A percentile compares a stretch with the other conserved stretches of the same genome.
These are phyloP conservation scores for Aspergillus proliferans DNA, from an alignment of 2,329 filamentous ascomycete genomes.

Conservation along the genomic window DNA sequence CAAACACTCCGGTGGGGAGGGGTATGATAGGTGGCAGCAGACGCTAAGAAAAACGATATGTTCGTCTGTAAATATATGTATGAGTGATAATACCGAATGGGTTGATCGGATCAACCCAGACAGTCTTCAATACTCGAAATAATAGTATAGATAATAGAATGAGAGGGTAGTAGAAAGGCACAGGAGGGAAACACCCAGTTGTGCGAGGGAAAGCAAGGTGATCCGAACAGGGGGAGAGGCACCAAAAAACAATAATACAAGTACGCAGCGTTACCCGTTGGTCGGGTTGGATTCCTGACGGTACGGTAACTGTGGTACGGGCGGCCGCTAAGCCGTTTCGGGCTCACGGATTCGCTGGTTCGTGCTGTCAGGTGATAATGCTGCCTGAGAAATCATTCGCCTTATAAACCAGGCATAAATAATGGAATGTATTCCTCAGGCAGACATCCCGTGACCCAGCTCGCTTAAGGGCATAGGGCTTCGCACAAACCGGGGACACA, in stretches of 20 bases:
- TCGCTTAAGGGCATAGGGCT: conserved; percentile 38
- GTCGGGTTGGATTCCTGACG: not conserved
- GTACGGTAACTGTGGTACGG: not conserved
- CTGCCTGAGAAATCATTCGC: conserved; percentile 9
- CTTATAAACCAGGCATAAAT: too few relatives aligned
- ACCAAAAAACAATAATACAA: conserved; percentile 4
- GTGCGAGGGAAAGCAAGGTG: conserved; percentile 11
- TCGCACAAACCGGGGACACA: conserved; percentile 30
- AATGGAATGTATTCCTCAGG: not conserved
- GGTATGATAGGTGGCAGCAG: too few relatives aligned
- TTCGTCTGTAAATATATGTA: too few relatives aligned
- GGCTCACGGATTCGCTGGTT: conserved; percentile 3
- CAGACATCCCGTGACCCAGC: conserved; percentile 20
- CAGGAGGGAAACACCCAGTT: conserved; percentile 4
- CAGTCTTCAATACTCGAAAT: not conserved
- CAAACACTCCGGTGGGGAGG: too few relatives aligned
- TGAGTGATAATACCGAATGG: too few relatives aligned
- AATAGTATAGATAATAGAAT: conserved; percentile 8
- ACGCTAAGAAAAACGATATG: too few relatives aligned
- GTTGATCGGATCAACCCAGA: too few relatives aligned
- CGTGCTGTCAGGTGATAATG: conserved; percentile 4
- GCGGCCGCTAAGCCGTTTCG: conserved; percentile 1
- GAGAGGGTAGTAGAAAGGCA: conserved; percentile 2
- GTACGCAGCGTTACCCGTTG: conserved; percentile 3
- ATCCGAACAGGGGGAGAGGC: conserved; percentile 3